Base-by-base conservation (phyloP, 2,329 filamentous ascomycete genomes). In the Fusarium sp. region DNA sequence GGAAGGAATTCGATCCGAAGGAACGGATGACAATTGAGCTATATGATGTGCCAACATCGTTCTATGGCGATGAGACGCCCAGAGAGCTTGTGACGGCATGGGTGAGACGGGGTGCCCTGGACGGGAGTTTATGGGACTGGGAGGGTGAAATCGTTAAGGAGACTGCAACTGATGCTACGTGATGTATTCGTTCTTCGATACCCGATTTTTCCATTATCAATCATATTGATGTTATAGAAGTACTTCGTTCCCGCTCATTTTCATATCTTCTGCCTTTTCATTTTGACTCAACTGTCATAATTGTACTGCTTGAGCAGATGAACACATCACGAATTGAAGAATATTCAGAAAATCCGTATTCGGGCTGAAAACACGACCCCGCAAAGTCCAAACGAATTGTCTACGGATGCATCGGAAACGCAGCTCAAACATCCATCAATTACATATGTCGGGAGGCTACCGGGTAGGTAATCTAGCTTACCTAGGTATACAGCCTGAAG, bases 81-180 rank as follows among this genome's bases (percentile, higher is more conserved):
- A 74, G 74, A 17, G 79, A 83, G 68, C 64, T 84, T 51, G 85
- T 85, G 61, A 82, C 83, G 62, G 69, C 79, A 7, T 85, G 83
- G 81, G 81, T 85, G n/a, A 83, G 78, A 69, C 78, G 80, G 17
- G 81, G 80, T 28, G 83, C 84, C 9, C 70, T 86, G 66, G 78
- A 81, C 44, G 85, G 84, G n/a, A 82, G 77, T 45, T 66, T 85
- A 18, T 85, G 82, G 83, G 68, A 77, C 36, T 83, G 81, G 80
- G 54, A 78, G 58, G 78, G 79, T 5, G 59, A 67, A n/a, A 63
- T 70, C 22, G 67, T 77, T 22, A 67, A 59, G 38, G 65, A 54
- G 45, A 38, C 57, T n/a, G 7, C 18, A n/a, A 20, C 18, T 20
- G 10, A 51, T n/a, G 9, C n/a, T 49, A 10, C 24, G 28, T 38